These are phyloP conservation scores for Cutaneotrichosporon cutaneum DNA, from an alignment of 1,284 basidiomycete species.

Conservation along the genomic window DNA sequence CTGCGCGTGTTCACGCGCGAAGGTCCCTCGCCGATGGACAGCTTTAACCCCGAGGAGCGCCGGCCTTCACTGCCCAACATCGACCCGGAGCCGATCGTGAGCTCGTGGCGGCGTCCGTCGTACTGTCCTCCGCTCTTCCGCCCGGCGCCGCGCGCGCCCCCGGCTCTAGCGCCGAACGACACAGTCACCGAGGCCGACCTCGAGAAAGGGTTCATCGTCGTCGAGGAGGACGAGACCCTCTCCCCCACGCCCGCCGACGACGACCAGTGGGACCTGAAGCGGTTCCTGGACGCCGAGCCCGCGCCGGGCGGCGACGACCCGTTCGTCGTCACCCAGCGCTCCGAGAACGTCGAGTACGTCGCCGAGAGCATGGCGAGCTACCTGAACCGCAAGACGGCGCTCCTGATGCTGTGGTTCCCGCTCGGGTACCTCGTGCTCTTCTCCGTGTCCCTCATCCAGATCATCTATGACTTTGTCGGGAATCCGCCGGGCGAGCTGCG, in stretches of 20 bases:
- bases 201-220: slow-evolving; percentile 16
- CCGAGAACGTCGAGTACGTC: slow-evolving; percentile 42
- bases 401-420: slow-evolving; percentile 53
- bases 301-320: slow-evolving; percentile 23
- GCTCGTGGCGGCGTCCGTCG: not conserved
- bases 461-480: slow-evolving; percentile 51
- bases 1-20: not conserved
- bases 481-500: slow-evolving; percentile 40
- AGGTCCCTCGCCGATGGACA: not conserved
- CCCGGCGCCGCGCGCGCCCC: not conserved
- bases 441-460: slow-evolving; percentile 50
- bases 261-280: slow-evolving; percentile 42
- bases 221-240: slow-evolving; percentile 13
- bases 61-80: slow-evolving; percentile 6
- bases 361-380: slow-evolving; percentile 52
- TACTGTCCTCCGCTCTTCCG: not conserved
- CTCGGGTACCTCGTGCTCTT: slow-evolving; percentile 52
- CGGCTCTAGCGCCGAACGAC: not conserved
- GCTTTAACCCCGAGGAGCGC: slow-evolving; percentile 2
- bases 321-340: slow-evolving; percentile 28
- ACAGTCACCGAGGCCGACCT: slow-evolving; percentile 7
- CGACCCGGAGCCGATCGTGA: not conserved
- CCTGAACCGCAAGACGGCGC: slow-evolving; percentile 52
- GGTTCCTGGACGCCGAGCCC: slow-evolving; percentile 38
- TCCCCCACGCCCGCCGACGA: slow-evolving; percentile 28